Evolutionary conservation across 2,329 filamentous ascomycete species (phyloP), one percentile per base, ranked within the genome.

Genomic region (Chrysoporthe puriensis): DNA sequence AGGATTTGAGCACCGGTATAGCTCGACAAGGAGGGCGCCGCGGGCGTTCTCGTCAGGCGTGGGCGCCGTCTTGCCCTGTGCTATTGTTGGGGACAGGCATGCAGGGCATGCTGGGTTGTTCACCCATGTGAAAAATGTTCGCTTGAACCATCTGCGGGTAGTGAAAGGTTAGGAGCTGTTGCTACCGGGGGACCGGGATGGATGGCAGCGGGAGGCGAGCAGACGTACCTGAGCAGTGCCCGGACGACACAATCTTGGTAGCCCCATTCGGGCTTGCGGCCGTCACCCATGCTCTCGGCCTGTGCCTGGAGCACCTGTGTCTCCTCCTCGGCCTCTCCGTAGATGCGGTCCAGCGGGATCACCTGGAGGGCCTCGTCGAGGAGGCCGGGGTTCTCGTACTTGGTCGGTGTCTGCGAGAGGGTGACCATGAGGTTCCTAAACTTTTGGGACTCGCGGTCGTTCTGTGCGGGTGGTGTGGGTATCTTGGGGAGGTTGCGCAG

Each of bases 211-310:
- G 13, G 26, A 11, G 32, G 3, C 8, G 3, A 58, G 40, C 7
- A 60, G 69, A 81, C 88, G 73, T 83, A 94, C 91, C 89, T 90
- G 75, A 98, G 83, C 71, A 98, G 84, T 69, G 95, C 93, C 72
- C 92, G 88, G 75, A 98, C 91, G 66, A 97, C 93, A 78, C 95
- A 99, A 80, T 99, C 96, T 79, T 98, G 95, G 77, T 98, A 97
- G 67, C 94, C 95, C 95, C 95, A 98, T 82, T 94, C 91, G 1
- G 94, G 88, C 77, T 91, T 91, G 72, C 88, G 86, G 66, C 90
- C 92, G 66, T 91, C 88, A 26, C 92, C 92, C 82, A 97, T 89
- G 72, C 93, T 97, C 76, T 91, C 91, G 43, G 95, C 95, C 78
- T 97, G 90, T 44, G 93, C 96, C 75, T 91, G 89, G 73, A 97